These are phyloP conservation scores for Ustilago cynodontis DNA, from an alignment of 1,284 basidiomycete genomes.

Conservation along the genomic window DNA sequence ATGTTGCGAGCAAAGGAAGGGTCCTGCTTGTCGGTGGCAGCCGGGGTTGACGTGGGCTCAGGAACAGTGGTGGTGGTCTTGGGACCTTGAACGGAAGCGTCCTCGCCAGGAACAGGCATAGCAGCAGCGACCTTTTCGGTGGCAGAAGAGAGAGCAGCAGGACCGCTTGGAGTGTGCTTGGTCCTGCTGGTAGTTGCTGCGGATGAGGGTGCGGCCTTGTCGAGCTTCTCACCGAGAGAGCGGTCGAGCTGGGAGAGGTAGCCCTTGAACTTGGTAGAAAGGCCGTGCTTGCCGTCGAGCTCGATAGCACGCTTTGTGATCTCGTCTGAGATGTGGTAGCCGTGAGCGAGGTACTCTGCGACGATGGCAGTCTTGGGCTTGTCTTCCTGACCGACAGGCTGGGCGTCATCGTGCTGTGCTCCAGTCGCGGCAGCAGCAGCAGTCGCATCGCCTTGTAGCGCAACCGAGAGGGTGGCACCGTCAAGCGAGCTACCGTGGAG, in stretches of 20 bases:
- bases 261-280: constrained; percentile 52
- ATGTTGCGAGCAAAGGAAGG: constrained; percentile 51
- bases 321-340: constrained; percentile 62
- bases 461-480: constrained; percentile 52
- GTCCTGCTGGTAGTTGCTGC: constrained; percentile 39
- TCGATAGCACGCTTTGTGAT: constrained; percentile 64
- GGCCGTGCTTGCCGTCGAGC: constrained; percentile 63
- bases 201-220: constrained; percentile 32
- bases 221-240: constrained; percentile 52
- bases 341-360: constrained; percentile 62
- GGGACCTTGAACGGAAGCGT: constrained; percentile 35
- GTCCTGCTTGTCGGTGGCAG: constrained; percentile 23
- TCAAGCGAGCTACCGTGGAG: constrained; percentile 61
- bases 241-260: constrained; percentile 61
- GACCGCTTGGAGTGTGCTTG: constrained; percentile 52
- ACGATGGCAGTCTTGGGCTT: constrained; percentile 63
- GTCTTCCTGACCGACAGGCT: constrained; percentile 60
- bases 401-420: constrained; percentile 24
- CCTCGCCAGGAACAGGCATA: constrained; percentile 49
- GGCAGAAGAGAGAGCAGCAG: constrained; percentile 45
- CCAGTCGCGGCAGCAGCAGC: constrained; percentile 17
- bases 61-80: constrained; percentile 58
- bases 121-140: constrained; percentile 52
- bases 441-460: constrained; percentile 21
- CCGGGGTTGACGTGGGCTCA: constrained; percentile 20